Base-by-base conservation (phyloP, 805 yeast genomes). In the Sugiyamaella marilandica region DNA sequence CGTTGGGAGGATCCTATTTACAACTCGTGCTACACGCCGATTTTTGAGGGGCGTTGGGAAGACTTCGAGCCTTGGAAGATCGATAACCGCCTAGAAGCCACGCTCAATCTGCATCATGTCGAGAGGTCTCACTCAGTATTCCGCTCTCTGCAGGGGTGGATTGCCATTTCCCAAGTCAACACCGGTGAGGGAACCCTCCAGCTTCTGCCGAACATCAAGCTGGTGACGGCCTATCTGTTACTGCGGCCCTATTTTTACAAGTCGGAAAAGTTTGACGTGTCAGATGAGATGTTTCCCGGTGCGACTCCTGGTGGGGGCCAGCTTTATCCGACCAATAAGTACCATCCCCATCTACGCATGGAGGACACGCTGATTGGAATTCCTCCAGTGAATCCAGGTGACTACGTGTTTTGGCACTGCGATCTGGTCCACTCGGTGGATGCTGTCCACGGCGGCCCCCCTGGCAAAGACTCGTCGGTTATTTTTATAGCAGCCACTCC, bases 81-180 rank as follows among this genome's bases (percentile, higher is more conserved):
- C 29, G 65, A 32, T 59, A 77, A 29, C 62, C 68, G 11, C 54
- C 59, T 29, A 73, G 74, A 0, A 61, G 61, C 10, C 64, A 68
- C 50, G 69, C 71, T 47, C 56, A 69, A 45, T 70, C 72, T 56
- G 65, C 29, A 24, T 7, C 16, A 39, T 59, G 61, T 18, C 56
- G 36, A 24, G 58, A 59, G 3, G 54, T 56, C 16, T 70, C 74
- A 24, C 19, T 62, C 71, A 13, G 65, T 66, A 11, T 73, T 74
- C 57, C 65, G 79, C 47, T 61, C 74, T 5, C 69, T 72, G 39
- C 78, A 75, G 59, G 77, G 77, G 5, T 75, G 78, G 77, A 55
- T 74, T 19, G 66, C 75, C 2, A 60, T 75, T 51, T 63, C 71
- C 16, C 65, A 63, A 11, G 67, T 62, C 11, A 65, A 65, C 10